Base-by-base conservation (phyloP, 1,284 basidiomycete genomes). In the Leccinum subspadiceum region DNA sequence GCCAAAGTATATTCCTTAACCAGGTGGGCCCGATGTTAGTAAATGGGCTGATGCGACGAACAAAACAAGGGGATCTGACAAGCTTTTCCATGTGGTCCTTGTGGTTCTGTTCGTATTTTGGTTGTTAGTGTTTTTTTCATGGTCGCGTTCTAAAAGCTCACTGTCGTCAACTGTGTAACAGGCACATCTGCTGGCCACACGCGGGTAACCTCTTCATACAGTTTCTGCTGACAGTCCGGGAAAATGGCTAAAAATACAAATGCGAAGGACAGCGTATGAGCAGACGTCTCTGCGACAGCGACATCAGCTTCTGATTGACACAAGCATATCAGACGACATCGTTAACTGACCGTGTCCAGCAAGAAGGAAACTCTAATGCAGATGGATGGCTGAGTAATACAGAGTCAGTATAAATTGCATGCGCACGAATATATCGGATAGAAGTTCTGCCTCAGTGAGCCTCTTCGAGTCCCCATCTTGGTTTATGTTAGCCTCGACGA, bases 401-500 rank as follows among this genome's bases (percentile, higher is more conserved):
- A n/a, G 20, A 15, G 37, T 24, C 10, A 6, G 39, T n/a, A 20
- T 2, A 44, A 13, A 35, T 4, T 41, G 4, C 13, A 26, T 50
- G 66, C 73, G 65, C 56, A 81, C 80, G 63, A 79, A 81, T 55
- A 77, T 76, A 60, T 81, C 71, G 0, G 80, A 82, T 6, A 81
- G 62, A 8, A 81, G 56, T 56, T 81, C 80, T 15, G 72, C 75
- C 35, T 81, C 79, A 2, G 74, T 77, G 48, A 82, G 60, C 24
- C 65, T 64, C 59, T 71, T 73, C 12, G 65, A 57, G 10, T 69
- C 64, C 5, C 66, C 65, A 0, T 74, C 73, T 39, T 73, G 68
- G 0, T 67, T 62, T 75, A 80, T 75, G 62, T 81, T 82, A 0
- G 79, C 79, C 59, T 76, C 75, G 2, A 81, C 81, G 29, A 81